These are phyloP conservation scores for Quercus gilva DNA, from an alignment of 306 rosid genomes.

Conservation along the genomic window DNA sequence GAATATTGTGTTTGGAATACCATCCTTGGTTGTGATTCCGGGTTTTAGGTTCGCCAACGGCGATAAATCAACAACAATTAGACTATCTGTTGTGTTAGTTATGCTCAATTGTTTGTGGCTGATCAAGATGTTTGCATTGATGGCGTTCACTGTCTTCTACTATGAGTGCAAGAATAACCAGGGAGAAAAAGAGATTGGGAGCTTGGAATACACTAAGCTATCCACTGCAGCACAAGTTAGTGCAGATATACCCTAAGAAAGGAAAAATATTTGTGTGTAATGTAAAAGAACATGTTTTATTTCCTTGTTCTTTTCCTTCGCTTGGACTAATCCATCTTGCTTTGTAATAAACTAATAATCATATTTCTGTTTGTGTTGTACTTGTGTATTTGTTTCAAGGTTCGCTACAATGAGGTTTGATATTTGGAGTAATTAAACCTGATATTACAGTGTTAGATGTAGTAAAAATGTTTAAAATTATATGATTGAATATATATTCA, in stretches of 20 bases:
- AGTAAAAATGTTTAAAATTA: too few species aligned
- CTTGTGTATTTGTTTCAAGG: too few species aligned
- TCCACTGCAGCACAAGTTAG: background rate
- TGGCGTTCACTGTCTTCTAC: slow-evolving; percentile 27
- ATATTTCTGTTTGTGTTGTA: too few species aligned
- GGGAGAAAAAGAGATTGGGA: slow-evolving; percentile 28
- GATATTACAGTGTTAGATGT: too few species aligned
- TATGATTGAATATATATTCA: too few species aligned
- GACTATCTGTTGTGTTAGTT: background rate
- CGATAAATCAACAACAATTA: background rate
- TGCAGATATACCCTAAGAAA: background rate
- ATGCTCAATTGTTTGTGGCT: background rate
- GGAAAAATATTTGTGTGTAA: background rate
- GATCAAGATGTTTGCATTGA: slow-evolving; percentile 4
- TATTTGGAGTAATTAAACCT: too few species aligned
- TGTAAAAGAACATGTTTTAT: too few species aligned
- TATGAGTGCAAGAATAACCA: slow-evolving; percentile 31
- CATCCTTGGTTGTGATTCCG: background rate
- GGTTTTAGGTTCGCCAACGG: background rate
- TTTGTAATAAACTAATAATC: too few species aligned
- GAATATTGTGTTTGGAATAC: slow-evolving; percentile 6
- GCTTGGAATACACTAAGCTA: slow-evolving; percentile 11
- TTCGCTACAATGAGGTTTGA: too few species aligned
- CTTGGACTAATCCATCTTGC: too few species aligned
- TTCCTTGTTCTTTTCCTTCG: too few species aligned